Percentiles rank a stretch among this genome's conserved stretches.
These are phyloP conservation scores for Solanum pinnatisectum DNA, from an alignment of 257 asterid genomes.

Conservation along the genomic window DNA sequence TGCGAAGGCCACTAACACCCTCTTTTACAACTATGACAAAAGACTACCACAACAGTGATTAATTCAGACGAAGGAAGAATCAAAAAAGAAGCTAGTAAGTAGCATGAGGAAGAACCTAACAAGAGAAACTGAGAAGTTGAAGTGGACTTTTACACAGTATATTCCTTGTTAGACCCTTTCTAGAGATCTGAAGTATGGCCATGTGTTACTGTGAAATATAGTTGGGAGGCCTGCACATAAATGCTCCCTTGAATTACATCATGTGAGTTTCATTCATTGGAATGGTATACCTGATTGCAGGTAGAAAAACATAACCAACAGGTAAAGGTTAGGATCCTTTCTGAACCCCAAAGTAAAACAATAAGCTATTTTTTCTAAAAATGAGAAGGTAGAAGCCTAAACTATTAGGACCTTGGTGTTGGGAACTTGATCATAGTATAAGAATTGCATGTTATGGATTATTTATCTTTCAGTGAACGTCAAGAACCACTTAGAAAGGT, in stretches of 20 bases:
- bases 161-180: background rate
- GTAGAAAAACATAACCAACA: background rate
- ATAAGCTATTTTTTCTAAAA: background rate
- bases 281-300: background rate
- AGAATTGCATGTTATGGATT: background rate
- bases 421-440: background rate
- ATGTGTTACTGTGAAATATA: background rate
- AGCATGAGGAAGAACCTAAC: background rate
- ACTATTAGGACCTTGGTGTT: background rate
- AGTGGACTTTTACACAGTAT: background rate
- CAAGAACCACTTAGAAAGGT: background rate
- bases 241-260: background rate
- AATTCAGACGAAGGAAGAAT: background rate
- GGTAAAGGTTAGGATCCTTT: background rate
- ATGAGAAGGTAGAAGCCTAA: background rate
- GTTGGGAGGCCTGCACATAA: background rate
- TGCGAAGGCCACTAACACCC: background rate
- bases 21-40: background rate
- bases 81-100: background rate
- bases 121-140: background rate
- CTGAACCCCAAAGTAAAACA: background rate
- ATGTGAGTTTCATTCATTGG: background rate
- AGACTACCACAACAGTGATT: background rate
- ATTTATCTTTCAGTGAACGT: background rate
- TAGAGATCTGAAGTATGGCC: background rate